phyloP scores from a whole-genome alignment of 805 yeast genomes.

The Metschnikowia chrysomelidarum region DNA sequence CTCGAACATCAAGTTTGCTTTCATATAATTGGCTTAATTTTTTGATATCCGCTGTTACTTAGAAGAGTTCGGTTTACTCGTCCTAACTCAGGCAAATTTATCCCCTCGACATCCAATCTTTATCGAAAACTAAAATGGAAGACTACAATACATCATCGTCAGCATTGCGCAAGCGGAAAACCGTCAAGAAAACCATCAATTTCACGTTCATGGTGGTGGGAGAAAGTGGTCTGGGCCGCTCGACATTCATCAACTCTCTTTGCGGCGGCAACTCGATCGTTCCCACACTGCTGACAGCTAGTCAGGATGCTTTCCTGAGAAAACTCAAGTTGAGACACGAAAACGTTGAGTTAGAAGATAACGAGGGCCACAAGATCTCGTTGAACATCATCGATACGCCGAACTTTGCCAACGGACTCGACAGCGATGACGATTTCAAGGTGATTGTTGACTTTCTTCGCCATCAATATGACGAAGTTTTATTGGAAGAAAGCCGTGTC shows the following conservation, averaged over 20 bases:
- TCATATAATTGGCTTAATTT: too few relatives aligned
- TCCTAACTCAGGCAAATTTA: too few relatives aligned
- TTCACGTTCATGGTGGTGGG: constrained; percentile 88
- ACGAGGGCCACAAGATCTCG: constrained; percentile 79
- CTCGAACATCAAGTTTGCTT: too few relatives aligned
- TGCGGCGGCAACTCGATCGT: constrained; percentile 83
- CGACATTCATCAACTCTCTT: constrained; percentile 87
- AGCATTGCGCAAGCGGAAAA: constrained; percentile 63
- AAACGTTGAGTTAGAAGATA: constrained; percentile 80
- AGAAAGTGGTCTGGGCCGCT: constrained; percentile 82
- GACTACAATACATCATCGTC: constrained; percentile 33
- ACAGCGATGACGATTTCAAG: constrained; percentile 65
- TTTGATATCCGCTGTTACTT: too few relatives aligned
- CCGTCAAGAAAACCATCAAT: constrained; percentile 77
- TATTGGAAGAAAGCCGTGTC: constrained; percentile 76
- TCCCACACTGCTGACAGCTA: constrained; percentile 61
- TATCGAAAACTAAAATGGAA: too few relatives aligned
- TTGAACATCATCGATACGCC: constrained; percentile 79
- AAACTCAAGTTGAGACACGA: constrained; percentile 69
- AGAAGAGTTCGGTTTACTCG: too few relatives aligned
- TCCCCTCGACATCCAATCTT: too few relatives aligned
- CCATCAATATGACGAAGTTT: constrained; percentile 80
- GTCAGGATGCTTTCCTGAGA: constrained; percentile 50
- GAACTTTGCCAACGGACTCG: constrained; percentile 74
- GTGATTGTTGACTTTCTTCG: constrained; percentile 74